Evolutionary conservation across 139 green algal genomes (phyloP).

Genomic region (Picochlorum costavermella): DNA sequence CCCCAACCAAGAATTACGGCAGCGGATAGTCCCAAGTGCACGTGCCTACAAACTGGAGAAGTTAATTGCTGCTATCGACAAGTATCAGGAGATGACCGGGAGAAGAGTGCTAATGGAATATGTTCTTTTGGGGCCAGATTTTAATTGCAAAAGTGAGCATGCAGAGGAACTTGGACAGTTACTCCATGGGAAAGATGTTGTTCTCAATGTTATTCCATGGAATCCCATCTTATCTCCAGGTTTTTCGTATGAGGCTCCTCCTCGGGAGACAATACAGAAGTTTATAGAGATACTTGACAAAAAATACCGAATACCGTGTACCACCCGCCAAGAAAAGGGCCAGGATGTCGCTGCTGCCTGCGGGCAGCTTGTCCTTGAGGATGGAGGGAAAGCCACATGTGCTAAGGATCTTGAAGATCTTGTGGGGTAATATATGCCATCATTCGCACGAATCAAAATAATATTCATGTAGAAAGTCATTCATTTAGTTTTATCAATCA

Average conservation of each 20-base stretch:
- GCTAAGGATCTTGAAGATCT: constrained; percentile 5
- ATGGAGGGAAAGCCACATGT: neutral
- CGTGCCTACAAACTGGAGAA: constrained; percentile 71
- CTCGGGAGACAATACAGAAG: constrained; percentile 13
- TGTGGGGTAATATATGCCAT: neutral
- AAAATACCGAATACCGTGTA: constrained; percentile 64
- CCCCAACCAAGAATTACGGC: constrained; percentile 71
- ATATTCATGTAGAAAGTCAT: too few relatives aligned
- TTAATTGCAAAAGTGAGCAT: constrained; percentile 72
- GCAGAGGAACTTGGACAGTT: constrained; percentile 68
- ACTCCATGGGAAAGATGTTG: constrained; percentile 47
- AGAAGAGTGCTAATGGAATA: constrained; percentile 91
- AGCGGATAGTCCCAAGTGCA: constrained; percentile 81
- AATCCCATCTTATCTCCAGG: constrained; percentile 62
- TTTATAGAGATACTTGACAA: constrained; percentile 65
- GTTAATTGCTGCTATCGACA: constrained; percentile 73
- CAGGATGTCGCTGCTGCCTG: constrained; percentile 62
- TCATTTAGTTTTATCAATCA: too few relatives aligned
- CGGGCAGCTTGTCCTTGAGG: constrained; percentile 74
- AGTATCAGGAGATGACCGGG: constrained; percentile 46
- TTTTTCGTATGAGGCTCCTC: constrained; percentile 51
- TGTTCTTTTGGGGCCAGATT: constrained; percentile 71
- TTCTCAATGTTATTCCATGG: constrained; percentile 89
- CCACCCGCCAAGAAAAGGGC: constrained; percentile 85
- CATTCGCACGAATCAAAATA: neutral